phyloP scores from a whole-genome alignment of 306 rosid species.

The Trifolium repens region DNA sequence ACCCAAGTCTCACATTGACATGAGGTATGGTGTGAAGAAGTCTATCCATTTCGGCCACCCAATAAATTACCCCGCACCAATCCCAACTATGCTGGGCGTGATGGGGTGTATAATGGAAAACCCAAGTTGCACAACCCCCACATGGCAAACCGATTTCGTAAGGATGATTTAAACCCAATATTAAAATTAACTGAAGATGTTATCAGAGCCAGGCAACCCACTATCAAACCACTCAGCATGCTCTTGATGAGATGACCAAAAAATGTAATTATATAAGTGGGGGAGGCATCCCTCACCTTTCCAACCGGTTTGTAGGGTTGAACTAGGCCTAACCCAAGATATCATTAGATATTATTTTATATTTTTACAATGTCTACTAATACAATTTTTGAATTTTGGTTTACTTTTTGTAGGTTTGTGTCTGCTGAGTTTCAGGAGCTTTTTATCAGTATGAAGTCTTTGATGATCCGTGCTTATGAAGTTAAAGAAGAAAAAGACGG shows the following conservation, averaged over 20 bases:
- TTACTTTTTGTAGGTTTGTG: slow-evolving; percentile 58
- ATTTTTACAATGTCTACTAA: neutral
- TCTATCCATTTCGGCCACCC: neutral
- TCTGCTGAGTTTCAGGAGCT: slow-evolving; percentile 55
- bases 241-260: neutral
- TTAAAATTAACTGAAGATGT: neutral
- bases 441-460: slow-evolving; percentile 54
- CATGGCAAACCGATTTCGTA: neutral
- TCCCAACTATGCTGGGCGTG: neutral
- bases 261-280: neutral
- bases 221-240: neutral
- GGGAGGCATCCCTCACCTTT: neutral
- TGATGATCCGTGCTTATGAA: slow-evolving; percentile 51
- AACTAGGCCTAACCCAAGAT: neutral
- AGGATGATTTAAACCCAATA: neutral
- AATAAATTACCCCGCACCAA: neutral
- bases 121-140: neutral
- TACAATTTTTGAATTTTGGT: slow-evolving; percentile 32
- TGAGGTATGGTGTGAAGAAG: neutral
- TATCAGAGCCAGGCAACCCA: neutral
- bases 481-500: slow-evolving; percentile 59
- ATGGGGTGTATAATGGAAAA: neutral
- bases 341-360: neutral
- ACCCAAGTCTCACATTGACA: neutral
- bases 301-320: neutral